Conservation (phyloP, 345 rosid species). For the Syzygium aromaticum region DNA sequence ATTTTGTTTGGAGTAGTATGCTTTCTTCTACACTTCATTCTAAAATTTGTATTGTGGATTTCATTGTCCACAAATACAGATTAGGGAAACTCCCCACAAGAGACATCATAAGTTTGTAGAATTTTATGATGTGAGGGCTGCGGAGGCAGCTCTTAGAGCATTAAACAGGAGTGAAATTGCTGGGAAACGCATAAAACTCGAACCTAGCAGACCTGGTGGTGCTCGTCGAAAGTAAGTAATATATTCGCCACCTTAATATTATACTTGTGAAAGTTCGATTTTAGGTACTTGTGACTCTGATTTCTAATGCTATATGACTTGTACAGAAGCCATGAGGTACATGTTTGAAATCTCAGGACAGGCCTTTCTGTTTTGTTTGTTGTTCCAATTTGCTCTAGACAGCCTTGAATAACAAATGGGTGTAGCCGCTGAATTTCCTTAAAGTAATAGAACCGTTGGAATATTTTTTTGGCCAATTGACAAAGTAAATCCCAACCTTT, state of each 20-base stretch:
- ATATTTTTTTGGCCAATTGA: not conserved
- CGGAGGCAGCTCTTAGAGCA: conserved; percentile 81
- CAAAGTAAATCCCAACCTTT: not conserved
- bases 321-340: not conserved
- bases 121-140: conserved; percentile 89
- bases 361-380: not conserved
- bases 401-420: not conserved
- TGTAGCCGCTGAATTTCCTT: not conserved
- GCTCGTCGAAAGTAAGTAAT: conserved; percentile 66
- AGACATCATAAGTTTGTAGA: conserved; percentile 88
- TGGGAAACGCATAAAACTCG: conserved; percentile 95
- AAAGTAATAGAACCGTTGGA: not conserved
- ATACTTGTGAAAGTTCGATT: not conserved
- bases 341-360: not conserved
- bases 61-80: conserved; percentile 34
- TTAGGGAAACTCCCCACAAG: conserved; percentile 93
- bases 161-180: conserved; percentile 90
- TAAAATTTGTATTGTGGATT: not conserved
- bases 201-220: conserved; percentile 98
- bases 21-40: not conserved
- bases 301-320: not conserved
- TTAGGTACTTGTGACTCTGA: not conserved
- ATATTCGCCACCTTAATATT: not conserved
- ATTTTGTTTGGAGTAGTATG: not conserved
- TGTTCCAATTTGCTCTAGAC: not conserved